Percentiles rank a stretch among this genome's conserved stretches.
Evolutionary conservation across 306 rosid genomes (phyloP).

Genomic region (Inga oerstediana): DNA sequence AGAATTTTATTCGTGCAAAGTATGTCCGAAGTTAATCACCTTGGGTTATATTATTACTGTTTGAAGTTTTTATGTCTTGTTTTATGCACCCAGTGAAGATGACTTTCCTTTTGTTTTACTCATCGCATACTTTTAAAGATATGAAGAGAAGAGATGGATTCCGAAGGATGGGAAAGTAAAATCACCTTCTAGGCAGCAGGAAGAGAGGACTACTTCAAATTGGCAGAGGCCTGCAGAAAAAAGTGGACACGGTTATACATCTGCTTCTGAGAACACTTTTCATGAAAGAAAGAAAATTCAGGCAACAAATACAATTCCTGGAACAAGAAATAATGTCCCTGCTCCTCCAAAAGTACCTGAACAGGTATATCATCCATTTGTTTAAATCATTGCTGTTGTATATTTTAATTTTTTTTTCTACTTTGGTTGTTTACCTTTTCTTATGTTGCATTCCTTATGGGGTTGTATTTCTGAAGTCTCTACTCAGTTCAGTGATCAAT

Average conservation of each 20-base stretch:
- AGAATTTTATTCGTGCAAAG: slow-evolving; percentile 99
- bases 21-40: slow-evolving; percentile 49
- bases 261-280: slow-evolving; percentile 55
- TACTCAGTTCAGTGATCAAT: not conserved
- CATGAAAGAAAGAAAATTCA: slow-evolving; percentile 73
- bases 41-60: slow-evolving; percentile 30
- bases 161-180: slow-evolving; percentile 70
- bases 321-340: slow-evolving; percentile 56
- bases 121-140: slow-evolving; percentile 54
- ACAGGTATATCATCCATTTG: slow-evolving; percentile 48
- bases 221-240: slow-evolving; percentile 82
- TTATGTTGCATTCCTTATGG: slow-evolving; percentile 17
- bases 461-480: slow-evolving; percentile 3
- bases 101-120: slow-evolving; percentile 15
- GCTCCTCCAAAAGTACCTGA: slow-evolving; percentile 76
- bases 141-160: slow-evolving; percentile 97
- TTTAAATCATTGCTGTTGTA: slow-evolving; percentile 21
- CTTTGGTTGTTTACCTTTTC: slow-evolving; percentile 14
- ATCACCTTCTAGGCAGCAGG: slow-evolving; percentile 66
- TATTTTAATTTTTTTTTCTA: not conserved
- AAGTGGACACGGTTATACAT: slow-evolving; percentile 55
- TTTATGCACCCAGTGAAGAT: slow-evolving; percentile 26
- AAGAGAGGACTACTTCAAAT: slow-evolving; percentile 63
- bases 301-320: slow-evolving; percentile 51
- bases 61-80: slow-evolving; percentile 3